Evolutionary conservation across 371 early-diverging fungal species (phyloP), one percentile per base, ranked within the genome.

Genomic region (Dichotomocladium elegans): DNA sequence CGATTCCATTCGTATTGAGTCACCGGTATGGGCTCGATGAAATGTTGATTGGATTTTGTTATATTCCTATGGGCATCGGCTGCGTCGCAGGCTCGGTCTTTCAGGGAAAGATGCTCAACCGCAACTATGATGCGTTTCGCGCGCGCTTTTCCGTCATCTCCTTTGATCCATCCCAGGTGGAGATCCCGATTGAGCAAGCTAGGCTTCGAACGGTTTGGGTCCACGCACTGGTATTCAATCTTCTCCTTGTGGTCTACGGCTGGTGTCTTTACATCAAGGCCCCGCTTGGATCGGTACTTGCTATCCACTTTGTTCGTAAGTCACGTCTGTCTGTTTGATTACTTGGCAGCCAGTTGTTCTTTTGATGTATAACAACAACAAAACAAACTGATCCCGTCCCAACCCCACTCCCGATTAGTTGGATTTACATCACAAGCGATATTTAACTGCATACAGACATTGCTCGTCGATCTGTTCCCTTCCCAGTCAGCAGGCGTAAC

Each of bases 391-490:
- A 1, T 46, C 11, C 3, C 47, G n/a, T 12, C 12, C 8, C 22
- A 15, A 12, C n/a, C n/a, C 21, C 14, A 17, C 21, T 1, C 29
- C 15, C 22, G 11, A 27, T 11, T 49, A 74, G 75, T 76, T 24
- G 66, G 66, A 9, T 65, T 51, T 44, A 48, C 55, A 7, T 59
- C 66, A 0, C 58, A 66, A 30, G 65, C 63, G 1, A 68, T 64
- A 14, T 63, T 69, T 25, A 70, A 66, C 52, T 55, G 66, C 9
- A 60, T 60, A 8, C 61, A 63, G 46, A 77, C 73, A 9, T 56
- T 77, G 12, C 35, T 77, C 4, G 66, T 77, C 12, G 77, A 77
- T 26, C 37, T 72, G 11, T 77, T 65, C 43, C 77, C 77, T 15
- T 55, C 48, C 3, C 60, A 60, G 4, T 70, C 73, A 0, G 73